Base-by-base conservation (phyloP, 2,329 filamentous ascomycete species). In the Macrophomina phaseolina region DNA sequence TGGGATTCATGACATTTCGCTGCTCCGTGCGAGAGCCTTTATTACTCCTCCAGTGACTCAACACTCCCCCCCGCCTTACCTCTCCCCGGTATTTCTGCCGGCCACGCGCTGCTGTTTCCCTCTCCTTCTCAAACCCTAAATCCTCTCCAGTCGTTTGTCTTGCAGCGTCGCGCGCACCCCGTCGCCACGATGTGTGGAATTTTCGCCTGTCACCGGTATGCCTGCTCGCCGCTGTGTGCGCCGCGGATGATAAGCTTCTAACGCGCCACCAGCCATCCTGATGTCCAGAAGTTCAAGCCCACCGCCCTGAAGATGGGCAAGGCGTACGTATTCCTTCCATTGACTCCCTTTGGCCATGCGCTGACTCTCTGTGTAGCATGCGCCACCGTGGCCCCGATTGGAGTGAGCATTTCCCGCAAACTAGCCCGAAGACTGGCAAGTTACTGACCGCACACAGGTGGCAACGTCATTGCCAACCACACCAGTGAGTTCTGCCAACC, bases 301-400 rank as follows among this genome's bases (percentile, higher is more conserved):
- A 94, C 91, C 70, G 94, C 94, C 77, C 86, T 98, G 81, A 91
- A 91, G 83, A 91, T 98, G 84, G 90, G 93, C 72, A 97, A 97
- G 87, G 91, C 92, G 93, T 97, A 87, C 81, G 91, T 87, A 58
- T 64, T 30, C 45, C 46, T 45, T 48, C 53, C 45, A 55, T 48
- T 16, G 14, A 56, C 6, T 34, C 52, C 55, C 52, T 49, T 65
- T 32, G 46, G 62, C 34, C 32, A 66, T 52, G 68, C 70, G 75
- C 74, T 77, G 73, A 75, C 72, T 83, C 72, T 72, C 68, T 75
- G 70, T 72, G 73, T 79, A 96, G 93, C 78, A 88, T 97, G 78
- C 93, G 96, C 75, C 95, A 99, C 83, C 90, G 95, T 81, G 95
- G 95, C 74, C 95, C 95, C 76, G 95, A 99, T 85, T 99, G 95